Base-by-base conservation (phyloP, 169 alveolate species). In the Cryptosporidium xiaoi region DNA sequence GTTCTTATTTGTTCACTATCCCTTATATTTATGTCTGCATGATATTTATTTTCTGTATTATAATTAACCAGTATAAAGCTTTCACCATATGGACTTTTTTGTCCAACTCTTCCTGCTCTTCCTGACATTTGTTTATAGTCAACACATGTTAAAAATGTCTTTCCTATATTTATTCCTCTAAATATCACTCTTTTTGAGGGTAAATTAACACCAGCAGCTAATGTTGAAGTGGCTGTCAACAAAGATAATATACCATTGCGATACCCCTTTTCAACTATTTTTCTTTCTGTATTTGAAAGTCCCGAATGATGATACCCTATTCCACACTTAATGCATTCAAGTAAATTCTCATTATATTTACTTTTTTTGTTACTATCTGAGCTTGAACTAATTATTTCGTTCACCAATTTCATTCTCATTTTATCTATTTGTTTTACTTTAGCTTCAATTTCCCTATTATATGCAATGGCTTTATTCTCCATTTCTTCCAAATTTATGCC, bases 181-280 rank as follows among this genome's bases (percentile, higher is more conserved):
- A 94, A 84, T 18, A 94, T 83, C 82, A 94, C 97, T 71, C 96
- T 92, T 48, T 91, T 91, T 10, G 96, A 94, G 3, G 97, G 97
- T 13, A 94, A 90, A 85, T 94, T 94, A 51, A 94, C 97, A 15
- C 97, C 97, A 0, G 95, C 94, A 2, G 97, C 97, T 20, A 94
- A 90, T 5, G 97, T 94, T 27, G 95, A 90, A 31, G 97, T 94
- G 29, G 95, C 94, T 66, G 93, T 82, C 24, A 94, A 82, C 20
- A 90, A 92, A 58, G 77, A 65, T 8, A 94, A 48, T 31, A 68
- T 58, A 51, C 95, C 94, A 12, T 71, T 66, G 53, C 90, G 71
- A 71, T 82, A 94, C 5, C 91, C 93, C 31, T 51, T 65, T 71
- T 94, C 97, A 55, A 94, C 84, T 12, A 69, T 44, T 36, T 65